Evolutionary conservation across 768 basidiomycete genomes (phyloP).

Genomic region (Wakefieldia striispora): DNA sequence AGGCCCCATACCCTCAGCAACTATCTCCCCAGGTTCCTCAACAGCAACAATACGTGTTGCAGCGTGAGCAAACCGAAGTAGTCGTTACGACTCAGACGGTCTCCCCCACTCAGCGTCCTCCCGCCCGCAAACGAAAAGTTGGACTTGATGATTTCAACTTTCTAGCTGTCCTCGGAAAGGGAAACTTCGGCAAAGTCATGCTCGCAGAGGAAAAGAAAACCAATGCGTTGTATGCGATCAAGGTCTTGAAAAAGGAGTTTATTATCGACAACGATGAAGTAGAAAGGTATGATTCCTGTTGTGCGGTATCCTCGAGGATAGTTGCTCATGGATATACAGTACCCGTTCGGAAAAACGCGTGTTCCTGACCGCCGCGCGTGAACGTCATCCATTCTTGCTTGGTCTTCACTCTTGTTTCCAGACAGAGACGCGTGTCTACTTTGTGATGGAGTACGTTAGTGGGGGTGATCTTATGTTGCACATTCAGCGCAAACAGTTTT

Average conservation of each 20-base stretch:
- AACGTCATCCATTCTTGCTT: constrained; percentile 96
- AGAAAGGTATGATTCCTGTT: constrained; percentile 67
- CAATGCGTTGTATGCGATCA: constrained; percentile 92
- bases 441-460: constrained; percentile 99
- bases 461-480: constrained; percentile 99
- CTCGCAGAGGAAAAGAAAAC: constrained; percentile 96
- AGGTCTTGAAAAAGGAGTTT: constrained; percentile 99
- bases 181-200: constrained; percentile 99
- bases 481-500: constrained; percentile 98
- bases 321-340: constrained; percentile 40
- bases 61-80: constrained; percentile 29
- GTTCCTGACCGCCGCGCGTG: constrained; percentile 93
- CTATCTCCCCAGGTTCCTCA: constrained; percentile 18
- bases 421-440: constrained; percentile 98
- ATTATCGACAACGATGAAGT: constrained; percentile 99
- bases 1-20: constrained; percentile 26
- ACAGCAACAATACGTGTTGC: constrained; percentile 25
- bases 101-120: constrained; percentile 40
- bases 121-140: constrained; percentile 74
- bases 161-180: constrained; percentile 96
- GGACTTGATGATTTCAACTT: constrained; percentile 99
- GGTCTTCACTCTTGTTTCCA: constrained; percentile 99
- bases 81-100: constrained; percentile 28
- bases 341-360: constrained; percentile 99
- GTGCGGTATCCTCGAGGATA: background rate